Evolutionary conservation across 2,329 filamentous ascomycete genomes (phyloP), one percentile per base, ranked within the genome.

Genomic region (Penicillium sp.): DNA sequence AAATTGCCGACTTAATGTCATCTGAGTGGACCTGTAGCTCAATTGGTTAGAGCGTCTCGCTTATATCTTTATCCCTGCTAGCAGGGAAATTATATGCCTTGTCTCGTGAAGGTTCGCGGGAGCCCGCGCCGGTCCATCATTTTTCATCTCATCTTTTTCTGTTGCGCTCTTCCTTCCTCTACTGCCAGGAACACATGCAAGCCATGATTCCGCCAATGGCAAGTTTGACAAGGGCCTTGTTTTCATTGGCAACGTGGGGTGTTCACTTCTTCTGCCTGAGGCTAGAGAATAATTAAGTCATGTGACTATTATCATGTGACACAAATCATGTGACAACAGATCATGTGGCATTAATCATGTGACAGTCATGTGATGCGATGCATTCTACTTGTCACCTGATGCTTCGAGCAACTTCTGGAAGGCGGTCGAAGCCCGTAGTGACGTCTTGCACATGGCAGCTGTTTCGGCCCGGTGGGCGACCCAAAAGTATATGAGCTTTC

Each of bases 341-440:
- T n/a, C n/a, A n/a, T n/a, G n/a, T n/a, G n/a, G n/a, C n/a, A n/a
- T n/a, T 7, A 6, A 24, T 36, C 34, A 23, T 20, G 10, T 36
- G 34, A 36, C 8, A 10, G 7, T 36, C 34, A 23, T 22, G 6
- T 36, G 34, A 40, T 14, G 2, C 20, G 35, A 27, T 36, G 39
- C 29, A 26, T 18, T 22, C 7, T 13, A n/a, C 7, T 34, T 14
- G 3, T 34, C 29, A 7, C 31, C 34, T 35, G 42, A 32, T 10
- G 29, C 5, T 11, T 40, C 50, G 24, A 13, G 62, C 48, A 55
- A 35, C 38, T 67, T 67, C 64, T 61, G 56, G 65, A 66, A 67
- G 62, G 64, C 64, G 60, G 65, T 66, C 55, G 65, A 67, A 63
- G 34, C 20, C 1, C 11, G 44, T 52, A 28, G 61, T 63, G 57